These are phyloP conservation scores for Colletotrichum sp. DNA, from an alignment of 2,329 filamentous ascomycete species.

Conservation along the genomic window DNA sequence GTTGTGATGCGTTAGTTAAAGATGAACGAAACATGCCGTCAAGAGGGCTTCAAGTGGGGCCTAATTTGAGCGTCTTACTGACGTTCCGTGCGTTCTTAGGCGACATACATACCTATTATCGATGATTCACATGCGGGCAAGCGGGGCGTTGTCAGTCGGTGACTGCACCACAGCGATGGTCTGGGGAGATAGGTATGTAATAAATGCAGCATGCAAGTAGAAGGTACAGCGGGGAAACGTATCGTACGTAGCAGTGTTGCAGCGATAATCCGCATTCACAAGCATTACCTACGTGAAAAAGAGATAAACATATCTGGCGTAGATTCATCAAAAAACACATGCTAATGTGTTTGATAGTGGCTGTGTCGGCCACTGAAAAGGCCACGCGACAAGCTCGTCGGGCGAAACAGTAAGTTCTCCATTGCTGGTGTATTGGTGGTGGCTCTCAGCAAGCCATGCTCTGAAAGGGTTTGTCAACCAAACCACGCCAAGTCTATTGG, in stretches of 20 bases:
- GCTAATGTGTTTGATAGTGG: background rate
- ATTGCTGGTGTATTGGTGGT: background rate
- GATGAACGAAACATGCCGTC: background rate
- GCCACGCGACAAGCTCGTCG: background rate
- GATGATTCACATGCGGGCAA: background rate
- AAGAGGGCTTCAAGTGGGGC: background rate
- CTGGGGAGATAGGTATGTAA: background rate
- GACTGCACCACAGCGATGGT: background rate
- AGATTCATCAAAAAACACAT: background rate
- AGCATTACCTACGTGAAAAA: background rate
- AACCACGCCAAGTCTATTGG: background rate
- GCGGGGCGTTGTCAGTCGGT: background rate
- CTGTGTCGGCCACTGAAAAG: background rate
- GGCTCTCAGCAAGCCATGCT: background rate
- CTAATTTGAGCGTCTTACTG: background rate
- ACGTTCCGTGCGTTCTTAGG: background rate
- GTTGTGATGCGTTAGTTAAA: background rate
- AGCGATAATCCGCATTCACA: background rate
- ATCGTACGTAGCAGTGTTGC: background rate
- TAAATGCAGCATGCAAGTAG: background rate
- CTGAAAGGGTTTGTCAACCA: background rate
- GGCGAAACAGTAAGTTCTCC: background rate
- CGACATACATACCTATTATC: too few species aligned
- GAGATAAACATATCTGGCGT: background rate
- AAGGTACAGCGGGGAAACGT: background rate